phyloP scores from a whole-genome alignment of 179 eudicot species.

The Pouteria campechiana region DNA sequence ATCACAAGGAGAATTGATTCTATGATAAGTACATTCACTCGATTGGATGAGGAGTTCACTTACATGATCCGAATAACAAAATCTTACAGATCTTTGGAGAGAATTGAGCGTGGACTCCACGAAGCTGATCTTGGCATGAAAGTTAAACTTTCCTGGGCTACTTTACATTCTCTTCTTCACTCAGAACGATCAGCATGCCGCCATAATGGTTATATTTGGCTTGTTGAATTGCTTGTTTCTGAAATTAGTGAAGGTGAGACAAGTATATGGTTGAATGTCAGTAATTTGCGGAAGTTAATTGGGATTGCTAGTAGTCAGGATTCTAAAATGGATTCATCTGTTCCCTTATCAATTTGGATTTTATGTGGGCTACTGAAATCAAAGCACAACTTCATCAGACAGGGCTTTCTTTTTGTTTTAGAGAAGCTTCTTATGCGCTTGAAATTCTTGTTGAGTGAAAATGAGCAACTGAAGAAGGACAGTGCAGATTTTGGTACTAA shows the following conservation, averaged over 20 bases:
- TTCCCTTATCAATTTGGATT: constrained; percentile 82
- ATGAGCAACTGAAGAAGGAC: constrained; percentile 36
- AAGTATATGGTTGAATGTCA: constrained; percentile 47
- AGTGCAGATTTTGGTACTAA: constrained; percentile 19
- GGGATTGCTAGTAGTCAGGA: constrained; percentile 60
- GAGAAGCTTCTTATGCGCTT: constrained; percentile 94
- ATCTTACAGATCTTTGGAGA: constrained; percentile 49
- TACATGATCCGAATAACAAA: constrained; percentile 62
- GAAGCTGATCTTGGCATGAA: constrained; percentile 35
- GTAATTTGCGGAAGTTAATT: constrained; percentile 64
- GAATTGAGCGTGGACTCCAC: constrained; percentile 35
- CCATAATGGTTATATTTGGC: constrained; percentile 86
- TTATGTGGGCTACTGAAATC: constrained; percentile 95
- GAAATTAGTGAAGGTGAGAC: constrained; percentile 61
- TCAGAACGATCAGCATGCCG: constrained; percentile 77
- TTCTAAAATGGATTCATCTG: constrained; percentile 40
- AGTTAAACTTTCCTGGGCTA: constrained; percentile 79
- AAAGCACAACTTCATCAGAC: constrained; percentile 63
- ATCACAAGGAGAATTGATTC: constrained; percentile 65
- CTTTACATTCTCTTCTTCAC: constrained; percentile 96
- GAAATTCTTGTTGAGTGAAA: constrained; percentile 81
- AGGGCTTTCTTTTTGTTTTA: constrained; percentile 81
- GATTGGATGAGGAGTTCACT: constrained; percentile 69
- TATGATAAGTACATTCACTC: constrained; percentile 71
- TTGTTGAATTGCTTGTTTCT: constrained; percentile 80